Conservation (phyloP, 768 basidiomycete species). For the Hebeloma cylindrosporum region DNA sequence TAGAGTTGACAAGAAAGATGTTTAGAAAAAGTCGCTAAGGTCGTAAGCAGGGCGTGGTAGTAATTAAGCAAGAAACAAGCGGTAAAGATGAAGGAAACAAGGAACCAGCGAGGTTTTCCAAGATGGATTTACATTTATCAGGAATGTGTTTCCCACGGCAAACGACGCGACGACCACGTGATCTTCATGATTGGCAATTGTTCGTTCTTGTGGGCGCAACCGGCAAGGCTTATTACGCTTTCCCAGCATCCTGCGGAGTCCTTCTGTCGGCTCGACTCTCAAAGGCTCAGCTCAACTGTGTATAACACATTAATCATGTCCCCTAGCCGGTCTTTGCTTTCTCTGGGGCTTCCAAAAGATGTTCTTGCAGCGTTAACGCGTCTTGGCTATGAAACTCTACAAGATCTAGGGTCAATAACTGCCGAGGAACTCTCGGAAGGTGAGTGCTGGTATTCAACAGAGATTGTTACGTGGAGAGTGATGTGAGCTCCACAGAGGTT, state of each 20-base stretch:
- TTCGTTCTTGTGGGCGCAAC: too few species aligned
- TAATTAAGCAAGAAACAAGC: conserved; percentile 19
- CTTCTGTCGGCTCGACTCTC: too few species aligned
- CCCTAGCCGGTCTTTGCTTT: conserved; percentile 43
- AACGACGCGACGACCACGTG: conserved; percentile 3
- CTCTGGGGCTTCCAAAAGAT: conserved; percentile 45
- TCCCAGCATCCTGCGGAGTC: too few species aligned
- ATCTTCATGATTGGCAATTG: not conserved
- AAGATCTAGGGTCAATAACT: conserved; percentile 47
- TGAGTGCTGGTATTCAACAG: conserved; percentile 22
- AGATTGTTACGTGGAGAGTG: not conserved
- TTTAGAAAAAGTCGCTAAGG: not conserved
- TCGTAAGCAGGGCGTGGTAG: conserved; percentile 3
- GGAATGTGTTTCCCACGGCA: not conserved
- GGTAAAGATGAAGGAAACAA: conserved; percentile 1
- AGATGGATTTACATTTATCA: not conserved
- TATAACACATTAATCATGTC: conserved; percentile 31
- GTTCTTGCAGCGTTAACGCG: conserved; percentile 46
- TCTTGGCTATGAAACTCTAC: conserved; percentile 58
- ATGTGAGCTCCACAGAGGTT: conserved; percentile 41
- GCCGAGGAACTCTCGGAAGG: conserved; percentile 53
- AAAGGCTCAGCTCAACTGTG: not conserved
- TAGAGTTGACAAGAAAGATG: not conserved
- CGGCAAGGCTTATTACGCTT: too few species aligned
- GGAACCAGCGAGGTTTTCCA: not conserved